These are phyloP conservation scores for Wickerhamomyces alni DNA, from an alignment of 805 yeast genomes.

Conservation along the genomic window DNA sequence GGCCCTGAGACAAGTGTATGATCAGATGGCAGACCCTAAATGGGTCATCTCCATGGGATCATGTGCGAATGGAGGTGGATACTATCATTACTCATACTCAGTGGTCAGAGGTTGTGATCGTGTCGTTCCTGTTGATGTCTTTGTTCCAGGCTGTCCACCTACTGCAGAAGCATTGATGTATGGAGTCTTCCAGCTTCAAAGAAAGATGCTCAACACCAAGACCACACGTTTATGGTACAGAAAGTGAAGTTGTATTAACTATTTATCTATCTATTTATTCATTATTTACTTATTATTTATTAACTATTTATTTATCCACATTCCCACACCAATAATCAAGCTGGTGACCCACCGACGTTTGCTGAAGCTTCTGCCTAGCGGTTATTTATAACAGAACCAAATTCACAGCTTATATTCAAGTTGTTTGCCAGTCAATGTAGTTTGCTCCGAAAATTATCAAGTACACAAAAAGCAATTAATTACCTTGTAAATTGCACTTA, in stretches of 20 bases:
- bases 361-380: no score
- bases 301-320: background rate
- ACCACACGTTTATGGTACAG: conserved; percentile 86
- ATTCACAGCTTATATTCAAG: no score
- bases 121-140: conserved; percentile 81
- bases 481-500: no score
- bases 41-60: conserved; percentile 95
- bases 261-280: background rate
- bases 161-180: conserved; percentile 88
- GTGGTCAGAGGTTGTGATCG: conserved; percentile 90
- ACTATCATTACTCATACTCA: conserved; percentile 83
- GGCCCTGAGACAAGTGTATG: conserved; percentile 86
- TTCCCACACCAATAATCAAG: no score
- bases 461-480: no score
- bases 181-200: conserved; percentile 83
- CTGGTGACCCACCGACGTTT: no score
- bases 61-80: conserved; percentile 92
- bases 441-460: no score
- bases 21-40: conserved; percentile 91
- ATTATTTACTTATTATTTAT: conserved; percentile 1
- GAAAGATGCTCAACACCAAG: conserved; percentile 81
- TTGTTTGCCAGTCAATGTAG: no score
- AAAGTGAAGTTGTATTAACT: conserved; percentile 23
- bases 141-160: conserved; percentile 93
- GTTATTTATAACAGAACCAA: no score